phyloP scores from a whole-genome alignment of 2,329 filamentous ascomycete species.

The Cercospora brassicicola region DNA sequence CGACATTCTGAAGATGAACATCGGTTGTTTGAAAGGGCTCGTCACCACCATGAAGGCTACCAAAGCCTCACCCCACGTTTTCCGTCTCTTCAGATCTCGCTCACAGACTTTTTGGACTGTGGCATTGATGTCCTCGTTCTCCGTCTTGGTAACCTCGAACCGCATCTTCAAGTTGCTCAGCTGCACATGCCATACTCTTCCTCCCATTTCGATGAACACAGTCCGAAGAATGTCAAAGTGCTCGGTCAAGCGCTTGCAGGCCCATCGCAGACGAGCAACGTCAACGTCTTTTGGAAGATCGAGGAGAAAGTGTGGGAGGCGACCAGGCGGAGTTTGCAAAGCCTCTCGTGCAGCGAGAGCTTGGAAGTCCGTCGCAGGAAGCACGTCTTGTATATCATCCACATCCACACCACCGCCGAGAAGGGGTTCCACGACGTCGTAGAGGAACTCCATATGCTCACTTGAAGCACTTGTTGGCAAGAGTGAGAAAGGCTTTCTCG shows the following conservation, averaged over 20 bases:
- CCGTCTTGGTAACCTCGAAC: not conserved
- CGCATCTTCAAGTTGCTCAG: conserved; percentile 43
- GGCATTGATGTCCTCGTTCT: not conserved
- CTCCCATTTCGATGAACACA: conserved; percentile 51
- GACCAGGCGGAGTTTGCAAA: conserved; percentile 15
- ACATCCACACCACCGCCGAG: not conserved
- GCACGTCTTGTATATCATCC: conserved; percentile 21
- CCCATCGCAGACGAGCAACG: conserved; percentile 23
- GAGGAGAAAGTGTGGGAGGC: conserved; percentile 30
- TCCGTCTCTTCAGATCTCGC: not conserved
- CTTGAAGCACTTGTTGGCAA: not conserved
- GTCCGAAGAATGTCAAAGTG: conserved; percentile 55
- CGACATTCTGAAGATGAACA: conserved; percentile 36
- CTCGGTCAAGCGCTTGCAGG: conserved; percentile 23
- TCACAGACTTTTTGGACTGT: not conserved
- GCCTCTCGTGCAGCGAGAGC: conserved; percentile 21
- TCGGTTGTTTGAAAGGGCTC: conserved; percentile 24
- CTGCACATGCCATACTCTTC: conserved; percentile 48
- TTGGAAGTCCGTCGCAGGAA: conserved; percentile 32
- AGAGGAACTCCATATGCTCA: conserved; percentile 8
- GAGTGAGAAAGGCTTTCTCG: conserved; percentile 13
- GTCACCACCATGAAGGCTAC: conserved; percentile 32
- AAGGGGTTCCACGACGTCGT: conserved; percentile 6
- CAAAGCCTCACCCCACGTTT: conserved; percentile 23
- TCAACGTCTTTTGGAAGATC: conserved; percentile 28